Conservation (phyloP, 2,329 filamentous ascomycete species). For the Pseudonectria buxi region DNA sequence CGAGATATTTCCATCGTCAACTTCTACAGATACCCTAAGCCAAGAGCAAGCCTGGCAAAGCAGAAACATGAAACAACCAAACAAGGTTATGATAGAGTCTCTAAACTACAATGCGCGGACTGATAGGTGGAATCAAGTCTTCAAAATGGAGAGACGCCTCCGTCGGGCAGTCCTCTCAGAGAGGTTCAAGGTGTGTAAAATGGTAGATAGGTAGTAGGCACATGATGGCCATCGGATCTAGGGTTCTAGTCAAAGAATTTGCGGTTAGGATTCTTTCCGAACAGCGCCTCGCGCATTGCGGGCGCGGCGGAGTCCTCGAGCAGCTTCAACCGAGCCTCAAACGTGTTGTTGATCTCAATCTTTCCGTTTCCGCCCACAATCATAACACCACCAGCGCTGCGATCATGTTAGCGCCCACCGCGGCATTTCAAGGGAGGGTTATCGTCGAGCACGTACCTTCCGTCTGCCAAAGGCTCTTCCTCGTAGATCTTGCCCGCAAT, state of each 20-base stretch:
- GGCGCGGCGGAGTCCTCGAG: slow-evolving; percentile 82
- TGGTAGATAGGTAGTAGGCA: slow-evolving; percentile 10
- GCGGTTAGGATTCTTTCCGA: slow-evolving; percentile 91
- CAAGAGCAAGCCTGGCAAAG: slow-evolving; percentile 16
- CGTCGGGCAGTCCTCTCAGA: slow-evolving; percentile 12
- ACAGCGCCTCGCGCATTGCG: slow-evolving; percentile 75
- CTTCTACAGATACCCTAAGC: slow-evolving; percentile 15
- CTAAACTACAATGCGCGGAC: slow-evolving; percentile 26
- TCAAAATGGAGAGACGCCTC: slow-evolving; percentile 13
- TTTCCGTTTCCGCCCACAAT: slow-evolving; percentile 80
- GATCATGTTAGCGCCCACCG: slow-evolving; percentile 15
- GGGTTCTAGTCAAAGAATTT: slow-evolving; percentile 78
- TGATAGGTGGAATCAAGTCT: slow-evolving; percentile 17
- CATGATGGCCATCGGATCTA: slow-evolving; percentile 5
- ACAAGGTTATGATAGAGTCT: slow-evolving; percentile 26
- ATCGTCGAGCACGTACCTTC: slow-evolving; percentile 58
- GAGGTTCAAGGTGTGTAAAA: slow-evolving; percentile 1
- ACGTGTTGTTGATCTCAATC: slow-evolving; percentile 98
- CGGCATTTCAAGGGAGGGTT: neutral
- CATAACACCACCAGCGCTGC: slow-evolving; percentile 73
- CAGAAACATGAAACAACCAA: slow-evolving; percentile 17
- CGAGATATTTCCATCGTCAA: slow-evolving; percentile 2
- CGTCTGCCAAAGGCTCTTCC: slow-evolving; percentile 70
- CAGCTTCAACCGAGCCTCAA: slow-evolving; percentile 82
- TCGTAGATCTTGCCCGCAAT: slow-evolving; percentile 68